Evolutionary conservation across 208 protist genomes (phyloP), one percentile per base, ranked within the genome.

Genomic region (Strigomonas culicis): DNA sequence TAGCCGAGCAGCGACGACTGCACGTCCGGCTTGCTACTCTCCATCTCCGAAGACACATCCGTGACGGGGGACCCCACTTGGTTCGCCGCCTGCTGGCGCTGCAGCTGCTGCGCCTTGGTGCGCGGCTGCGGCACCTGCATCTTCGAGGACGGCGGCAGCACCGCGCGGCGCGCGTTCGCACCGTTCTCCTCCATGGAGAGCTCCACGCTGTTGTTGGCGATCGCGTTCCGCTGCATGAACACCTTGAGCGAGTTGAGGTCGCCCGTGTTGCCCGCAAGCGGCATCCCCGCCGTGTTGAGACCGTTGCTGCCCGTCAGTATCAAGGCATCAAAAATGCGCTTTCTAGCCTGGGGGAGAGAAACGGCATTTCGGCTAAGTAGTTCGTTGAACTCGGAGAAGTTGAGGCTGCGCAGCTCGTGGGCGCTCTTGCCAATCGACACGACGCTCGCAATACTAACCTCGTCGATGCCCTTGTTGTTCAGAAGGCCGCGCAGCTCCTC

Each of bases 61-160:
- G 69, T 56, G 0, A 44, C 70, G 1, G 44, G 21, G 43, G 66
- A 69, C 36, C 67, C 55, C 36, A 47, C 61, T 32, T n/a, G 47
- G 36, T 59, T 63, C 2, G 66, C n/a, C 11, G 53, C 57, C 21
- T 59, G 70, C 34, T 69, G 63, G 36, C 43, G 59, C 53, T 70
- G 69, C 36, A 66, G 65, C 53, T 77, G 74, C 66, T 67, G 70
- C 31, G 72, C 64, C 68, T 77, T 78, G 1, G 85, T 88, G 19
- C 81, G 80, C 55, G 81, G 85, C 69, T 86, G 85, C 13, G 85
- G 81, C 34, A 88, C 74, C 50, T 86, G 77, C 46, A 88, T 67
- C 15, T 61, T 57, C 0, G 43, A 34, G 27, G 30, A 15, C 15
- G 34, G 13, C 15, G 44, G 31, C 34, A 57, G 41, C 44, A 66